Evolutionary conservation across 768 basidiomycete species (phyloP).

Genomic region (Russula foetens): DNA sequence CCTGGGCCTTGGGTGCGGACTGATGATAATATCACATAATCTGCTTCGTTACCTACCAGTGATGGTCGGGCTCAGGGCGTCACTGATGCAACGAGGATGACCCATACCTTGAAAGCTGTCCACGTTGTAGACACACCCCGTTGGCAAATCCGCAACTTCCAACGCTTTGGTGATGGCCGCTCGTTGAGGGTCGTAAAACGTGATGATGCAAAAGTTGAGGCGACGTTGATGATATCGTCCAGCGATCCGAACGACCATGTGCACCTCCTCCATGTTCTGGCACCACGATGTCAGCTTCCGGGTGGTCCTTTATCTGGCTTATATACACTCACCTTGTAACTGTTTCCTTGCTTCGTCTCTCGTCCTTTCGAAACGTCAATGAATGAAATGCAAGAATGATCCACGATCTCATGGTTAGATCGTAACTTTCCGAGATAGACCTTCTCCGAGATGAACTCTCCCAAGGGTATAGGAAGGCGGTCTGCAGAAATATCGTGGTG

Average conservation of each 20-base stretch:
- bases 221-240: neutral
- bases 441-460: constrained; percentile 39
- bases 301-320: neutral
- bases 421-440: constrained; percentile 36
- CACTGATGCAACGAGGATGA: neutral
- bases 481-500: constrained; percentile 27
- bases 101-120: constrained; percentile 9
- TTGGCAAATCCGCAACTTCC: constrained; percentile 29
- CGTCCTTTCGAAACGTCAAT: constrained; percentile 34
- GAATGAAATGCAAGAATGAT: constrained; percentile 35
- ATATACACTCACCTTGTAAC: neutral
- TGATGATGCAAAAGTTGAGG: constrained; percentile 39
- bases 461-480: constrained; percentile 42
- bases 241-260: constrained; percentile 4
- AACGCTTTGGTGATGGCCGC: constrained; percentile 33
- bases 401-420: constrained; percentile 31
- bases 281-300: neutral
- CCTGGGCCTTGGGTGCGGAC: constrained; percentile 39
- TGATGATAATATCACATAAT: constrained; percentile 43
- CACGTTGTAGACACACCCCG: constrained; percentile 18
- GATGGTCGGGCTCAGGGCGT: neutral
- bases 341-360: constrained; percentile 30
- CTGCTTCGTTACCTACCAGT: constrained; percentile 41
- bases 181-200: constrained; percentile 48
- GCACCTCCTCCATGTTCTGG: constrained; percentile 6